Conservation (phyloP, 2,329 filamentous ascomycete species). For the Botrytis aclada region DNA sequence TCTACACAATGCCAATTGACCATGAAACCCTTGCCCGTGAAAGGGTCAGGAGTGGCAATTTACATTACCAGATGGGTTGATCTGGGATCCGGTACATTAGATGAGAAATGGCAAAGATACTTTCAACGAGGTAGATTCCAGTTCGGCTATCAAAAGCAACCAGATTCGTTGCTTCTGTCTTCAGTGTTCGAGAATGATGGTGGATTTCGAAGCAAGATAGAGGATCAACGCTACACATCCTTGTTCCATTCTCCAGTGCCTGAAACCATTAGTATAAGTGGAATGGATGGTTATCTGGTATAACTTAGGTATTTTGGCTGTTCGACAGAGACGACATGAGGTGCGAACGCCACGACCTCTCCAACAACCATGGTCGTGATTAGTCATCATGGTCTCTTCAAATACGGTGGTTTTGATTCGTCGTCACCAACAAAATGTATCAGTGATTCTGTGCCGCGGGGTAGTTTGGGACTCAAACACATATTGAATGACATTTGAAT, state of each 20-base stretch:
- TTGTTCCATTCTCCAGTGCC: neutral
- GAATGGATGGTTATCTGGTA: neutral
- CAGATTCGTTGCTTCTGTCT: neutral
- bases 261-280: neutral
- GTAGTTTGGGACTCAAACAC: neutral
- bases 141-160: neutral
- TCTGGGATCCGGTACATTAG: neutral
- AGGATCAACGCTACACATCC: neutral
- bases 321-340: neutral
- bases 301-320: neutral
- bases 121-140: neutral
- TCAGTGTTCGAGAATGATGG: neutral
- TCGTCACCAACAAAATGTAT: too few relatives aligned
- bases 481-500: neutral
- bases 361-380: neutral
- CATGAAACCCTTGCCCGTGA: neutral
- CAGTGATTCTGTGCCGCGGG: neutral
- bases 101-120: neutral
- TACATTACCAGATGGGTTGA: neutral
- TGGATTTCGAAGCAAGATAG: neutral
- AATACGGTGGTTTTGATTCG: neutral
- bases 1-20: neutral
- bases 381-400: neutral
- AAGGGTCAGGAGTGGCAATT: neutral
- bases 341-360: neutral